phyloP scores from a whole-genome alignment of 352 stramenopile genomes.

The Globisporangium cylindrosporum region DNA sequence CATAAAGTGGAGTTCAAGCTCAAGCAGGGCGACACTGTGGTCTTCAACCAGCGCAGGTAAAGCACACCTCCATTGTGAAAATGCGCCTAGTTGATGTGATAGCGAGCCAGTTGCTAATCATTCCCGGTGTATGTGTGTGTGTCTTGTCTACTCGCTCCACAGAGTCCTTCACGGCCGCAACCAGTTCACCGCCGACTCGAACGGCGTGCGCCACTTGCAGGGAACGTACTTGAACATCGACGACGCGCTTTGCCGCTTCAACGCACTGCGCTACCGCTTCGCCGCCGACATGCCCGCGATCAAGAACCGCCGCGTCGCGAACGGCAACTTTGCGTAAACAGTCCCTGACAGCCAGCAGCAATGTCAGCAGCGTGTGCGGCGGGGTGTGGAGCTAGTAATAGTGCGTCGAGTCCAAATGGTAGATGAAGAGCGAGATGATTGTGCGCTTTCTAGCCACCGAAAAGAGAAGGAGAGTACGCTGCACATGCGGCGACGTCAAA shows the following conservation, averaged over 20 bases:
- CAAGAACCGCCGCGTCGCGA: slow-evolving; percentile 69
- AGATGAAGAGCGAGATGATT: not conserved
- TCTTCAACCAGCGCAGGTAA: slow-evolving; percentile 83
- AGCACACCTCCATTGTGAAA: not conserved
- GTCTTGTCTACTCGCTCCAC: not conserved
- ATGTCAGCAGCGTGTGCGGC: not conserved
- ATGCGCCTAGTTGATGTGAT: not conserved
- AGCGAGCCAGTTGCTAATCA: not conserved
- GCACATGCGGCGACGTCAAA: not conserved
- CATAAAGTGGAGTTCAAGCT: slow-evolving; percentile 79
- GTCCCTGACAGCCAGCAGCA: not conserved
- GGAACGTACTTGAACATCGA: slow-evolving; percentile 89
- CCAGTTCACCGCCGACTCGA: slow-evolving; percentile 64
- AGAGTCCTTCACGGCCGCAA: slow-evolving; percentile 79
- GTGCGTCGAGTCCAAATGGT: not conserved
- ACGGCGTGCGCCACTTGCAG: slow-evolving; percentile 76
- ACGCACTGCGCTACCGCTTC: slow-evolving; percentile 63
- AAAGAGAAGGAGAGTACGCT: not conserved
- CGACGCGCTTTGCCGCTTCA: slow-evolving; percentile 82
- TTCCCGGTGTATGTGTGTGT: not conserved
- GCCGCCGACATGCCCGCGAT: slow-evolving; percentile 29
- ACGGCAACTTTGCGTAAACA: slow-evolving; percentile 66
- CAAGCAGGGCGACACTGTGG: slow-evolving; percentile 73
- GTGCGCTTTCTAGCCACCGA: not conserved
- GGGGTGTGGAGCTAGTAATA: not conserved